Percentiles rank a stretch among this genome's conserved stretches.
phyloP scores from a whole-genome alignment of 2,329 filamentous ascomycete species.

The Fusarium sambucinum region DNA sequence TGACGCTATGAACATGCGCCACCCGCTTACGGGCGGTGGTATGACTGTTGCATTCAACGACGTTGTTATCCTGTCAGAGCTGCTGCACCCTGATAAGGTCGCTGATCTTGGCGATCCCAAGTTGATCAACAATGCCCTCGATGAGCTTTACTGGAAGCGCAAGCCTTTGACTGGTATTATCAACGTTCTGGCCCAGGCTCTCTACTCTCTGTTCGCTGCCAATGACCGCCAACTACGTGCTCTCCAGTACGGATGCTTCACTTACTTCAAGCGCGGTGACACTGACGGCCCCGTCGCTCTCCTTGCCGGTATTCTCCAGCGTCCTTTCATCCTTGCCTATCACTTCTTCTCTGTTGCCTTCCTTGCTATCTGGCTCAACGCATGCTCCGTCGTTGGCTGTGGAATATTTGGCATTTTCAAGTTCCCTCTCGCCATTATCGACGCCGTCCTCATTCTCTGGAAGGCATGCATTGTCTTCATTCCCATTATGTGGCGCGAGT shows the following conservation, averaged over 20 bases:
- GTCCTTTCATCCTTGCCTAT: constrained; percentile 82
- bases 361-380: constrained; percentile 80
- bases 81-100: constrained; percentile 77
- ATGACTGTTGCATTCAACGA: constrained; percentile 99
- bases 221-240: constrained; percentile 80
- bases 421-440: constrained; percentile 71
- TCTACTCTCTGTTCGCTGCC: constrained; percentile 92
- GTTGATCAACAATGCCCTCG: constrained; percentile 76
- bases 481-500: constrained; percentile 81
- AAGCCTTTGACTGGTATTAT: constrained; percentile 88
- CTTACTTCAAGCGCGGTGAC: constrained; percentile 84
- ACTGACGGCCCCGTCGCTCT: constrained; percentile 84
- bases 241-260: constrained; percentile 90
- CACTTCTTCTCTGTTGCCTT: constrained; percentile 97
- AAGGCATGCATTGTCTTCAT: constrained; percentile 86
- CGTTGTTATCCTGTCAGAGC: constrained; percentile 78
- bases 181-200: constrained; percentile 96
- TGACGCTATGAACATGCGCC: constrained; percentile 99
- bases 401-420: constrained; percentile 56
- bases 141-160: constrained; percentile 85
- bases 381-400: constrained; percentile 55
- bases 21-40: constrained; percentile 94
- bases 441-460: constrained; percentile 78
- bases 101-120: constrained; percentile 75
- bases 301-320: constrained; percentile 82